Conservation (phyloP, 768 basidiomycete species). For the Auriscalpium microsporum region DNA sequence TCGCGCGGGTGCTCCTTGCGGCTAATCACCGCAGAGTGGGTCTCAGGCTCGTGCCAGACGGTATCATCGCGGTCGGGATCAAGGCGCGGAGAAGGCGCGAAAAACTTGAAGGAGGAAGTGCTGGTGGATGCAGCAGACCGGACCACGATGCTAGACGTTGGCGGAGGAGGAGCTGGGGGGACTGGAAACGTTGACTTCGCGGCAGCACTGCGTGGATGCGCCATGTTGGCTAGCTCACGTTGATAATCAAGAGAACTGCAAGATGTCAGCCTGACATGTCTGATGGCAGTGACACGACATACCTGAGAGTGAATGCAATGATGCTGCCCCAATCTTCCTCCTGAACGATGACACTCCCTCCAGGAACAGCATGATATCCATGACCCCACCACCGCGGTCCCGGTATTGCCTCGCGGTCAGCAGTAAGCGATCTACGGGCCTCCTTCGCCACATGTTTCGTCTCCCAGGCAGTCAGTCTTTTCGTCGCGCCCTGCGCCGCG, state of each 20-base stretch:
- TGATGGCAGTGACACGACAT: conserved; percentile 6
- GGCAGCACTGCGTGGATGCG: neutral
- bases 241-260: conserved; percentile 54
- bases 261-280: neutral
- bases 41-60: conserved; percentile 54
- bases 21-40: conserved; percentile 49
- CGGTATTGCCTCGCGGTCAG: conserved; percentile 16
- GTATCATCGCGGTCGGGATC: conserved; percentile 55
- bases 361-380: conserved; percentile 57
- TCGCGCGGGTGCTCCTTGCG: conserved; percentile 60
- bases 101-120: conserved; percentile 39
- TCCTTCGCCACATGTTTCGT: conserved; percentile 46
- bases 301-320: conserved; percentile 71
- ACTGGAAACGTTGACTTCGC: neutral
- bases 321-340: conserved; percentile 75
- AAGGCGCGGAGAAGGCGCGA: conserved; percentile 34
- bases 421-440: conserved; percentile 6
- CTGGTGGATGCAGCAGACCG: conserved; percentile 19
- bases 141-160: conserved; percentile 13
- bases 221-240: conserved; percentile 28
- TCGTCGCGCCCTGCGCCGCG: conserved; percentile 43
- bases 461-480: conserved; percentile 54
- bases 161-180: conserved; percentile 1
- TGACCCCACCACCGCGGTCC: conserved; percentile 62
- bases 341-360: conserved; percentile 53